phyloP scores from a whole-genome alignment of 23 red algal genomes.

The Gracilaria caudata region DNA sequence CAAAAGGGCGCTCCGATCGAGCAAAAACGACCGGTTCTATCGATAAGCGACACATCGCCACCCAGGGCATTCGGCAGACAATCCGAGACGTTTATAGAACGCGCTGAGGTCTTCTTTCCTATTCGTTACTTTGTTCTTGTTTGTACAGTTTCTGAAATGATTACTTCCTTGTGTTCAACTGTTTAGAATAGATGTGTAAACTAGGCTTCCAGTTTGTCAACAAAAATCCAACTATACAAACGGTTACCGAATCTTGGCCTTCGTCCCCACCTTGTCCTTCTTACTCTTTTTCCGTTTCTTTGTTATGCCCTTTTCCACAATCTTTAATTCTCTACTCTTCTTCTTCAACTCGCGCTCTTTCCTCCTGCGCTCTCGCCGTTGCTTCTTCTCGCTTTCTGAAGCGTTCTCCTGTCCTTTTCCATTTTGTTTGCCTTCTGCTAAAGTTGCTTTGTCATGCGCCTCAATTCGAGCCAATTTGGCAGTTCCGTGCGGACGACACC shows the following conservation, averaged over 20 bases:
- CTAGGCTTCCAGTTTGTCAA: conserved; percentile 2
- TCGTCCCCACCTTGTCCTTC: neutral
- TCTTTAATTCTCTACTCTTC: neutral
- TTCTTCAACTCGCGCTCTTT: conserved; percentile 3
- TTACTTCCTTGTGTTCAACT: conserved; percentile 10
- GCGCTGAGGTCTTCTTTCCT: neutral
- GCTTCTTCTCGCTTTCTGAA: neutral
- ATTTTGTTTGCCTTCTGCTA: neutral
- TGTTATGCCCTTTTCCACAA: neutral
- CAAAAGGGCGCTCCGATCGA: neutral
- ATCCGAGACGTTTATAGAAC: conserved; percentile 18
- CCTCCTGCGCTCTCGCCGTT: neutral
- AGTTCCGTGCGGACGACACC: conserved; percentile 65
- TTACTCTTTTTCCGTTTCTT: conserved; percentile 29
- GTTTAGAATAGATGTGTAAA: conserved; percentile 18
- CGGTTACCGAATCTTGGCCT: neutral
- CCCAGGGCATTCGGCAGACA: neutral
- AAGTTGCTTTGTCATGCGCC: conserved; percentile 11
- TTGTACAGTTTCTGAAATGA: conserved; percentile 5
- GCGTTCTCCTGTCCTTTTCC: neutral
- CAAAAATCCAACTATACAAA: neutral
- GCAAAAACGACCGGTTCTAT: conserved; percentile 21
- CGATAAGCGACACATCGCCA: neutral
- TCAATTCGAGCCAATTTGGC: conserved; percentile 62
- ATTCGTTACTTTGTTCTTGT: neutral